Evolutionary conservation across 164 flowering plant genomes (phyloP).

Genomic region (Aristolochia contorta): DNA sequence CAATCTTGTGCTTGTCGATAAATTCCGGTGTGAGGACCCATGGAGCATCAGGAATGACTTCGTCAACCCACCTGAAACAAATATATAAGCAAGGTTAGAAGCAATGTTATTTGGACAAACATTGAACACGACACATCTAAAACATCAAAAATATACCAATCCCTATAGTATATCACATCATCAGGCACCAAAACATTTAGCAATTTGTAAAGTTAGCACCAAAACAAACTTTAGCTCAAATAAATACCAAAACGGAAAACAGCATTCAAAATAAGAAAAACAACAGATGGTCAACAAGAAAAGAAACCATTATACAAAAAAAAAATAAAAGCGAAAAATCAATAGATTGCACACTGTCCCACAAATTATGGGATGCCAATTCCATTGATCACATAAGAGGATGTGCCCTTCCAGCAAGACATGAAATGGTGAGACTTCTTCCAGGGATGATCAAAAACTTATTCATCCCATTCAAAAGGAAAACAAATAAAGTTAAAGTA

Average conservation of each 20-base stretch:
- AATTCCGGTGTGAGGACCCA: slow-evolving; percentile 84
- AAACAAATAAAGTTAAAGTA: not conserved
- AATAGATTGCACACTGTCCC: not conserved
- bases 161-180: too few species aligned
- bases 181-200: too few species aligned
- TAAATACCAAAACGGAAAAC: too few species aligned
- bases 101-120: too few species aligned
- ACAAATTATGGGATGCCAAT: not conserved
- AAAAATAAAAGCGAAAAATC: not conserved
- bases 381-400: not conserved
- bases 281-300: too few species aligned
- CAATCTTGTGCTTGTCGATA: slow-evolving; percentile 79
- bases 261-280: too few species aligned
- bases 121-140: too few species aligned
- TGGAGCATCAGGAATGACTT: slow-evolving; percentile 97
- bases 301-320: not conserved
- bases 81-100: not conserved
- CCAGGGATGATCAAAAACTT: not conserved
- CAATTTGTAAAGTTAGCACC: too few species aligned
- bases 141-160: too few species aligned
- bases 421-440: not conserved
- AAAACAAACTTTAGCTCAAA: too few species aligned
- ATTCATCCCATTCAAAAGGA: not conserved
- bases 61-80: slow-evolving; percentile 90
- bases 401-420: not conserved